These are phyloP conservation scores for Lentinula lateritia DNA, from an alignment of 768 basidiomycete genomes.

Conservation along the genomic window DNA sequence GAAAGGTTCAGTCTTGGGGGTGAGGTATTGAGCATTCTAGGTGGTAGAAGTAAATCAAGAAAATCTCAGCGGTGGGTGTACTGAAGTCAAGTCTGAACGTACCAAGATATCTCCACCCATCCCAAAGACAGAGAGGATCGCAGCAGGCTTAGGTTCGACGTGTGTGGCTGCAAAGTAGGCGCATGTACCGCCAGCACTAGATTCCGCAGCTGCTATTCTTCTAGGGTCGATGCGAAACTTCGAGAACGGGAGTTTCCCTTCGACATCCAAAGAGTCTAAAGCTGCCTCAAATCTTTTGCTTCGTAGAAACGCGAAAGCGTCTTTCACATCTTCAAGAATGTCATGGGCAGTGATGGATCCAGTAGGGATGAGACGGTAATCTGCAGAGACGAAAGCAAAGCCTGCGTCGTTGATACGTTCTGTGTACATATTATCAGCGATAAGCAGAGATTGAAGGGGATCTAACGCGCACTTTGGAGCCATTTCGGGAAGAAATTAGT, in stretches of 20 bases:
- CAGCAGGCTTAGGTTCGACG: conserved; percentile 46
- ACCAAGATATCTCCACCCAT: conserved; percentile 58
- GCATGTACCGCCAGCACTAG: conserved; percentile 59
- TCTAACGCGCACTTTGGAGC: conserved; percentile 40
- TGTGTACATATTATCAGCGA: conserved; percentile 14
- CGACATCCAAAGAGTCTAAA: not conserved
- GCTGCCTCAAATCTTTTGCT: conserved; percentile 13
- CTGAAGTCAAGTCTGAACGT: conserved; percentile 8
- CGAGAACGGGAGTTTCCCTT: not conserved
- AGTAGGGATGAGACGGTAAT: conserved; percentile 54
- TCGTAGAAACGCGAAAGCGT: conserved; percentile 44
- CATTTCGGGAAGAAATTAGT: conserved; percentile 59
- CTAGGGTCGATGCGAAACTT: conserved; percentile 34
- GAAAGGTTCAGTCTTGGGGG: not conserved
- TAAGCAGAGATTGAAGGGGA: not conserved
- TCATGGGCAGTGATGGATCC: conserved; percentile 47
- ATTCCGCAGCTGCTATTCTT: conserved; percentile 47
- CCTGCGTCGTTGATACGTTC: conserved; percentile 41
- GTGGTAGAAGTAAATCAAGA: not conserved
- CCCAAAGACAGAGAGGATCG: conserved; percentile 52
- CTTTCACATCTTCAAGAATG: conserved; percentile 52
- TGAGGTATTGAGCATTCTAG: not conserved
- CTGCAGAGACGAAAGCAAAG: conserved; percentile 53
- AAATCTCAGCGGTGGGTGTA: not conserved
- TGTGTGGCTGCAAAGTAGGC: conserved; percentile 59